Percentiles rank a stretch among this genome's conserved stretches.
phyloP scores from a whole-genome alignment of 2,329 filamentous ascomycete genomes.

The Reticulascus tulasneorum region DNA sequence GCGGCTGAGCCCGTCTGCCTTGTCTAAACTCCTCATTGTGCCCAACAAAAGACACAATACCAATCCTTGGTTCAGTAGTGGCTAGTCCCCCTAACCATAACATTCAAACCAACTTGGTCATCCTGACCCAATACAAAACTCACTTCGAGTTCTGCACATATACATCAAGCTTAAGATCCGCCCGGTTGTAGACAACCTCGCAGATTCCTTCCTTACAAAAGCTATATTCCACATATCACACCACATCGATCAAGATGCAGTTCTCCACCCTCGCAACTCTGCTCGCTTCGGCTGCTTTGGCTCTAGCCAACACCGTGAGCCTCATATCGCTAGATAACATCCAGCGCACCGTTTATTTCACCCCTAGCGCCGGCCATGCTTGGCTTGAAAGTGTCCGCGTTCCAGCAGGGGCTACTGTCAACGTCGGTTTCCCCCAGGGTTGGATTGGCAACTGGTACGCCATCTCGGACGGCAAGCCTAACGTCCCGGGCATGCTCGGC shows the following conservation, averaged over 20 bases:
- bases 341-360: constrained; percentile 48
- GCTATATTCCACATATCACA: constrained; percentile 6
- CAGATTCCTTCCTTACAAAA: constrained; percentile 3
- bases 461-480: constrained; percentile 37
- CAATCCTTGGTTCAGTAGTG: neutral
- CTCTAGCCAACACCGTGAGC: constrained; percentile 45
- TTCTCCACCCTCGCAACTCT: constrained; percentile 43
- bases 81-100: no score
- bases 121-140: no score
- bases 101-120: no score
- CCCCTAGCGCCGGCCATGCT: constrained; percentile 33
- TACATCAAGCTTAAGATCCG: neutral
- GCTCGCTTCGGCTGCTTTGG: constrained; percentile 34
- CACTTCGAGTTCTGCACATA: no score
- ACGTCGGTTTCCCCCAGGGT: constrained; percentile 36
- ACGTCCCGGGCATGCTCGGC: constrained; percentile 47
- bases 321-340: constrained; percentile 55
- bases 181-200: no score
- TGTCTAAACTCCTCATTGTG: neutral
- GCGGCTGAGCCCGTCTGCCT: constrained; percentile 4
- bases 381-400: constrained; percentile 36
- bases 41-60: neutral
- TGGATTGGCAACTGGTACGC: constrained; percentile 52
- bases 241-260: constrained; percentile 44
- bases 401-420: constrained; percentile 30